phyloP scores from a whole-genome alignment of 495 filamentous ascomycete genomes.

The Geopyxis carbonaria region DNA sequence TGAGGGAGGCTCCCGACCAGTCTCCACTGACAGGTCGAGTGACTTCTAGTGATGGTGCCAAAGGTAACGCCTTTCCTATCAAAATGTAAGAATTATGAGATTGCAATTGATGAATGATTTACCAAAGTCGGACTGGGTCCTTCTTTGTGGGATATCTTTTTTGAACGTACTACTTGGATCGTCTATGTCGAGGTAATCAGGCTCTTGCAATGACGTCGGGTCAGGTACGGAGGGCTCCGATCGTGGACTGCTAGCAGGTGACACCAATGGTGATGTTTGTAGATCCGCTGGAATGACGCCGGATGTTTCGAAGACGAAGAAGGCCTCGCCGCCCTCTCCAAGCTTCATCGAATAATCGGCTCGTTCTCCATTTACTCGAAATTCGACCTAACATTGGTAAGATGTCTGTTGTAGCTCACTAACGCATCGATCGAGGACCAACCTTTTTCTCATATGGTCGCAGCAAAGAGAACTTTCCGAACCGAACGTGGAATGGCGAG shows the following conservation, averaged over 20 bases:
- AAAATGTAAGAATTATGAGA: conserved; percentile 5
- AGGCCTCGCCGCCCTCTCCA: conserved; percentile 91
- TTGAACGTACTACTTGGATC: conserved; percentile 12
- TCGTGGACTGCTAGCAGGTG: conserved; percentile 65
- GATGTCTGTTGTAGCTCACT: not conserved
- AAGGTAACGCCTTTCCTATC: conserved; percentile 36
- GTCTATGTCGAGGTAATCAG: conserved; percentile 53
- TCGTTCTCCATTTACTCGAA: conserved; percentile 79
- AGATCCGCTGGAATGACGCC: conserved; percentile 72
- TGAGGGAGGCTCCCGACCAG: conserved; percentile 26
- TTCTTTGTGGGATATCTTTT: conserved; percentile 3
- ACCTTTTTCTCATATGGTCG: conserved; percentile 97
- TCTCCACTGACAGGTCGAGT: conserved; percentile 26
- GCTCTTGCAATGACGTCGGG: conserved; percentile 50
- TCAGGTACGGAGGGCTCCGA: conserved; percentile 39
- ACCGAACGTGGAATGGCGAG: conserved; percentile 96
- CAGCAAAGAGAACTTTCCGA: conserved; percentile 92
- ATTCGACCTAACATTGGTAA: conserved; percentile 66
- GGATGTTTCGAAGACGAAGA: conserved; percentile 94
- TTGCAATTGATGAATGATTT: conserved; percentile 6
- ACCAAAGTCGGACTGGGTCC: conserved; percentile 38
- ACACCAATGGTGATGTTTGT: conserved; percentile 86
- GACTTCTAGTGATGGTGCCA: conserved; percentile 41
- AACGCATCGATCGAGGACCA: conserved; percentile 8
- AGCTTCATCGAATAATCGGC: conserved; percentile 96